Evolutionary conservation across 306 rosid species (phyloP).

Genomic region (Rosa multiflora): DNA sequence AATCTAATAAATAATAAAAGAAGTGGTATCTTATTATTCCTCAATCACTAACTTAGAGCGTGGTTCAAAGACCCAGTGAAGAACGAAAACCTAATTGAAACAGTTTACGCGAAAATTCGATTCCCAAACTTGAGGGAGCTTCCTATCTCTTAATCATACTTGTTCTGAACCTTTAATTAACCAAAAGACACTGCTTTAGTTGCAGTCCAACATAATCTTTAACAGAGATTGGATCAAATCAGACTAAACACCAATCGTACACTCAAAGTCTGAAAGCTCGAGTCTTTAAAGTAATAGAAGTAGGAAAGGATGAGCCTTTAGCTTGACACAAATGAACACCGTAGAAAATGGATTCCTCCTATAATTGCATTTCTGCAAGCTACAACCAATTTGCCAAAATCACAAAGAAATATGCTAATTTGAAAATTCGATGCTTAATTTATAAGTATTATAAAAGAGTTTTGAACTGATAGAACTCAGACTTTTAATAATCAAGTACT

Average conservation of each 20-base stretch:
- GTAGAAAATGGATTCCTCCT: slow-evolving; percentile 7
- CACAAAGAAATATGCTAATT: background rate
- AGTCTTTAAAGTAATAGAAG: background rate
- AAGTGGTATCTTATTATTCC: background rate
- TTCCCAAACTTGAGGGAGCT: background rate
- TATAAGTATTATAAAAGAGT: background rate
- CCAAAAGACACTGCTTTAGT: background rate
- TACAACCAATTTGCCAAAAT: slow-evolving; percentile 3
- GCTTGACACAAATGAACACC: slow-evolving; percentile 31
- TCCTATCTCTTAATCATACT: background rate
- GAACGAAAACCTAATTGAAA: background rate
- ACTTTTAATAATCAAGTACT: background rate
- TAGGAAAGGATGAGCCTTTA: slow-evolving; percentile 30
- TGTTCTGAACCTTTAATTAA: background rate
- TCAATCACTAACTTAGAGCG: background rate
- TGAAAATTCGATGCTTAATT: background rate
- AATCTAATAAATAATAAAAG: background rate
- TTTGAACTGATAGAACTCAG: background rate
- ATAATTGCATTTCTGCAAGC: slow-evolving; percentile 29
- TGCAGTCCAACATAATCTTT: background rate
- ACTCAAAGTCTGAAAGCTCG: background rate
- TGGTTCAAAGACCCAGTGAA: background rate
- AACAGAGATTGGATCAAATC: background rate
- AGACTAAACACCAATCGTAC: background rate
- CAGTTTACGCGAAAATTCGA: background rate